These are phyloP conservation scores for Cyberlindnera nakhonratchasimensis DNA, from an alignment of 805 yeast species.

Conservation along the genomic window DNA sequence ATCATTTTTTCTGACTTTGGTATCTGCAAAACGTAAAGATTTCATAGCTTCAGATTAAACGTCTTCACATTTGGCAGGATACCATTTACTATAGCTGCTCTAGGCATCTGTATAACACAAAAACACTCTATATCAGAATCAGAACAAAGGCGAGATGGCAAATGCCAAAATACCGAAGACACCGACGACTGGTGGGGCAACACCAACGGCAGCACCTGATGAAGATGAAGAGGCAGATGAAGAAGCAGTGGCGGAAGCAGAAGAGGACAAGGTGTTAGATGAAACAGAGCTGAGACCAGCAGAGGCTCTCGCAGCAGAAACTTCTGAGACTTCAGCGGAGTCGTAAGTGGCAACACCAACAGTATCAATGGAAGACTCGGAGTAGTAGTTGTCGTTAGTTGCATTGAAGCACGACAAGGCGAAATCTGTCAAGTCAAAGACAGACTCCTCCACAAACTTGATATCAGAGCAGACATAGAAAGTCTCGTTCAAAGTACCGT, in stretches of 20 bases:
- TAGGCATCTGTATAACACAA: too few species aligned
- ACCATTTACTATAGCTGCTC: too few species aligned
- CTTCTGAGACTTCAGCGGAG: constrained; percentile 16
- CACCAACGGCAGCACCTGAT: constrained; percentile 18
- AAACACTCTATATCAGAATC: too few species aligned
- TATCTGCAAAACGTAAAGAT: too few species aligned
- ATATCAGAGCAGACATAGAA: constrained; percentile 46
- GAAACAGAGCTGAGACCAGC: constrained; percentile 19
- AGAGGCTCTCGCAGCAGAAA: constrained; percentile 20
- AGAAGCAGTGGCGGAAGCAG: constrained; percentile 1
- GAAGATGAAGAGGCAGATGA: neutral
- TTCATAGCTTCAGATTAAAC: too few species aligned
- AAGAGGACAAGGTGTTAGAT: constrained; percentile 7
- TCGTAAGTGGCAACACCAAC: constrained; percentile 24
- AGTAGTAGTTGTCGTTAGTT: constrained; percentile 37
- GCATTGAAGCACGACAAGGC: constrained; percentile 42
- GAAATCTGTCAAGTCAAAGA: constrained; percentile 33
- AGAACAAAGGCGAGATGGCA: constrained; percentile 22
- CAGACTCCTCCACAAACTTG: constrained; percentile 40
- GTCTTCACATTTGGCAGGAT: too few species aligned
- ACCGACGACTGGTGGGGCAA: constrained; percentile 23
- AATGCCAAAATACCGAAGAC: constrained; percentile 4
- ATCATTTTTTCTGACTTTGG: too few species aligned
- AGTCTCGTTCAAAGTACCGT: constrained; percentile 36
- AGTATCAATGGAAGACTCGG: constrained; percentile 28